These are phyloP conservation scores for Tetraselmis striata DNA, from an alignment of 139 green algal species.

Conservation along the genomic window DNA sequence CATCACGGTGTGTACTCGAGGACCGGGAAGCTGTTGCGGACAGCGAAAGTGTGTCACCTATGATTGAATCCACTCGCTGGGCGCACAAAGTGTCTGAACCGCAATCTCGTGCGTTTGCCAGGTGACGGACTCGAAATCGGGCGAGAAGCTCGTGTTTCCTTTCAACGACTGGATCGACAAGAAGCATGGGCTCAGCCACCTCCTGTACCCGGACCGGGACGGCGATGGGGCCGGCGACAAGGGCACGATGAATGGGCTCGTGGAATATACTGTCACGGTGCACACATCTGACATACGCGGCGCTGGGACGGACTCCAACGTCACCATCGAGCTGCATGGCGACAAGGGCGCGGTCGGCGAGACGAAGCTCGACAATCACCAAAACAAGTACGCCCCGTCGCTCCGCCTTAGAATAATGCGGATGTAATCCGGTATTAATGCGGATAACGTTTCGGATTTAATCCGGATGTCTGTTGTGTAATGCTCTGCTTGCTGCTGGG, in stretches of 20 bases:
- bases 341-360: constrained; percentile 32
- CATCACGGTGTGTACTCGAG: too few relatives aligned
- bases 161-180: constrained; percentile 44
- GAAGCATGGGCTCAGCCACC: constrained; percentile 32
- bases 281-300: constrained; percentile 39
- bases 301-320: constrained; percentile 32
- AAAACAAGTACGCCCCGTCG: constrained; percentile 1
- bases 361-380: constrained; percentile 20
- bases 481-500: too few relatives aligned
- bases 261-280: constrained; percentile 36
- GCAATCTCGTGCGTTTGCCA: too few relatives aligned
- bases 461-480: too few relatives aligned
- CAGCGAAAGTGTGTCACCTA: too few relatives aligned
- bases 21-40: too few relatives aligned
- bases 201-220: constrained; percentile 32
- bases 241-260: constrained; percentile 2
- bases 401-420: too few relatives aligned
- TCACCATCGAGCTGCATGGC: constrained; percentile 32
- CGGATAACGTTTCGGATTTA: too few relatives aligned
- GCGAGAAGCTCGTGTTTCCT: constrained; percentile 31
- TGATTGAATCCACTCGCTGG: too few relatives aligned
- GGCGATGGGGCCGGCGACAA: constrained; percentile 33
- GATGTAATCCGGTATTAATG: too few relatives aligned
- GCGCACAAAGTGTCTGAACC: too few relatives aligned
- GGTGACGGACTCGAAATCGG: constrained; percentile 37